These are phyloP conservation scores for Neofusicoccum parvum DNA, from an alignment of 2,329 filamentous ascomycete genomes.

Conservation along the genomic window DNA sequence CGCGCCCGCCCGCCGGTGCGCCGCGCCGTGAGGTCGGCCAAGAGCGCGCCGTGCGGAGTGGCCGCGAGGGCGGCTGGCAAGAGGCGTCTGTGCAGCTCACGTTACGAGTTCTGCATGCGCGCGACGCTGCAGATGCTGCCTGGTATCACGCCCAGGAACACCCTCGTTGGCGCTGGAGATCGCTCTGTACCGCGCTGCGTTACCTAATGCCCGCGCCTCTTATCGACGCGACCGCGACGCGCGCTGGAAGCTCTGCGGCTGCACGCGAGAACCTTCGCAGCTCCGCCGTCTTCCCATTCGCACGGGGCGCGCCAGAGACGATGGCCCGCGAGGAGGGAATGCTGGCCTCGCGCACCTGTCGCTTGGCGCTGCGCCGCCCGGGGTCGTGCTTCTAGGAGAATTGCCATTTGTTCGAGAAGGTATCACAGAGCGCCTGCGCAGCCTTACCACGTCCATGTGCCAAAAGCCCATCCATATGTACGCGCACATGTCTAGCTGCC, in stretches of 20 bases:
- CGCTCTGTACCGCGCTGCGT: slow-evolving; percentile 1
- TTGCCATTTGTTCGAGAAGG: slow-evolving; percentile 16
- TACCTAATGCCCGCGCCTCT: slow-evolving; percentile 17
- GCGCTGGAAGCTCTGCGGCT: not conserved
- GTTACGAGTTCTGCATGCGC: slow-evolving; percentile 15
- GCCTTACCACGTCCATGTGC: slow-evolving; percentile 25
- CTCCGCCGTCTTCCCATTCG: slow-evolving; percentile 17
- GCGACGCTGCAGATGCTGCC: slow-evolving; percentile 12
- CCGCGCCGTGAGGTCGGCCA: slow-evolving; percentile 1
- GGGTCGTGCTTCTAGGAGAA: slow-evolving; percentile 13
- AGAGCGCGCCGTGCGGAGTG: slow-evolving; percentile 7
- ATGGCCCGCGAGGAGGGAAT: not conserved
- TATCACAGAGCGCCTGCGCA: slow-evolving; percentile 20
- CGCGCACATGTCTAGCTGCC: slow-evolving; percentile 23
- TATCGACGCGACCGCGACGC: not conserved
- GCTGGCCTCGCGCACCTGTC: slow-evolving; percentile 3
- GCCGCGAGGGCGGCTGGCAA: not conserved
- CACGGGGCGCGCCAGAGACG: not conserved
- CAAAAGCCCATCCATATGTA: not conserved
- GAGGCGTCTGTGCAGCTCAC: slow-evolving; percentile 12
- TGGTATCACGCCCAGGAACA: slow-evolving; percentile 6
- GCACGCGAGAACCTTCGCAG: not conserved
- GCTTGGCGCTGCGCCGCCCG: slow-evolving; percentile 12
- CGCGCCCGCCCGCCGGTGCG: slow-evolving; percentile 1
- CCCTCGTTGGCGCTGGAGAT: slow-evolving; percentile 7